Conservation (phyloP, 306 rosid genomes). For the Quercus glauca region DNA sequence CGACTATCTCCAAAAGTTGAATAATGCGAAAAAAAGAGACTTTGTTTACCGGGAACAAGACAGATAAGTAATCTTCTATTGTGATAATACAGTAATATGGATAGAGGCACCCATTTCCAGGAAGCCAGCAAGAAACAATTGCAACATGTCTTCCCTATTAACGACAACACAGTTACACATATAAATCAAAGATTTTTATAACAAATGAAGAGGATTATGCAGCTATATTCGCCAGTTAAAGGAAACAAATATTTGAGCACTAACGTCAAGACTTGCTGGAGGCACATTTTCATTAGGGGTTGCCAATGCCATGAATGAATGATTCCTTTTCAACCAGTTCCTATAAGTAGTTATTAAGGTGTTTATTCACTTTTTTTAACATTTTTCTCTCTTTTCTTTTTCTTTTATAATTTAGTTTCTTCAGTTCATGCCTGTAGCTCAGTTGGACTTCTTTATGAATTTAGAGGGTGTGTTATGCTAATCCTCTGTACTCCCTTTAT, state of each 20-base stretch:
- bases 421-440: background rate
- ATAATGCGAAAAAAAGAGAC: background rate
- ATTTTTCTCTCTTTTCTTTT: no score
- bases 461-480: background rate
- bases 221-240: background rate
- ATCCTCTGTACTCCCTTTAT: background rate
- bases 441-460: background rate
- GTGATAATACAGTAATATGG: constrained; percentile 93
- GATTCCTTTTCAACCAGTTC: constrained; percentile 28
- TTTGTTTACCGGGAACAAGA: constrained; percentile 71
- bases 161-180: background rate
- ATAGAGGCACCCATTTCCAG: constrained; percentile 82
- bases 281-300: constrained; percentile 26
- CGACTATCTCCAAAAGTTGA: background rate
- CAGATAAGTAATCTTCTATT: constrained; percentile 65
- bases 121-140: constrained; percentile 69
- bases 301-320: constrained; percentile 30
- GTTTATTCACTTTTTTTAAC: background rate
- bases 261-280: constrained; percentile 56
- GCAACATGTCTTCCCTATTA: constrained; percentile 66
- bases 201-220: no score
- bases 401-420: no score
- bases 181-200: no score
- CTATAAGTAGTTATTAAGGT: constrained; percentile 3
- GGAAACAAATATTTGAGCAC: constrained; percentile 3